Evolutionary conservation across 768 basidiomycete species (phyloP).

Genomic region (Mycena vitilis): DNA sequence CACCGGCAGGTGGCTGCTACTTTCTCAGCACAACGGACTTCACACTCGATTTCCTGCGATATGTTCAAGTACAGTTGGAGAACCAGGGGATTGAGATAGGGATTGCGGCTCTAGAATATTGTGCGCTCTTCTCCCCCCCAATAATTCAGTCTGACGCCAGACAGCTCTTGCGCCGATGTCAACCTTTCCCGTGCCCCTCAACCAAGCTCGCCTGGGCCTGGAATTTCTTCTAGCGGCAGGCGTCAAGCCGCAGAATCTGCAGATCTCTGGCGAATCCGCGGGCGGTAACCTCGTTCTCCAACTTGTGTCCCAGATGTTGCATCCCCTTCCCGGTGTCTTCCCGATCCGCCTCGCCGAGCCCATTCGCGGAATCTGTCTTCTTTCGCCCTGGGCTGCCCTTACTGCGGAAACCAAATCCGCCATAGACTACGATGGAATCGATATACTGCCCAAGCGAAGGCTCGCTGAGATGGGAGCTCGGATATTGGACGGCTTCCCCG

Average conservation of each 20-base stretch:
- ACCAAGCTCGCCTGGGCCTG: slow-evolving; percentile 42
- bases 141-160: too few species aligned
- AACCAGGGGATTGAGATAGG: slow-evolving; percentile 36
- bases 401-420: slow-evolving; percentile 38
- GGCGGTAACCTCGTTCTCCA: slow-evolving; percentile 46
- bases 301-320: slow-evolving; percentile 45
- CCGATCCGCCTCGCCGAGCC: slow-evolving; percentile 33
- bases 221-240: slow-evolving; percentile 44
- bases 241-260: slow-evolving; percentile 44
- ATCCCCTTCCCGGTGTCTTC: slow-evolving; percentile 41
- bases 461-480: slow-evolving; percentile 28
- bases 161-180: slow-evolving; percentile 42
- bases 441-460: slow-evolving; percentile 36
- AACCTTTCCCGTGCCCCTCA: slow-evolving; percentile 44
- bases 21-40: too few species aligned
- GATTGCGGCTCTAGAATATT: slow-evolving; percentile 2
- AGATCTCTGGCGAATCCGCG: slow-evolving; percentile 49
- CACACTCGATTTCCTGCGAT: slow-evolving; percentile 42
- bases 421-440: slow-evolving; percentile 39
- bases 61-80: slow-evolving; percentile 41
- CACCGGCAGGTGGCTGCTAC: too few species aligned
- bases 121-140: background rate
- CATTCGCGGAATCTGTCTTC: slow-evolving; percentile 39
- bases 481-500: slow-evolving; percentile 41
- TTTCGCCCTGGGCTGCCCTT: slow-evolving; percentile 51